A percentile compares a stretch with the other conserved stretches of the same genome.
phyloP scores from a whole-genome alignment of 1,139 yeast species.

The Protomyces pachydermus region DNA sequence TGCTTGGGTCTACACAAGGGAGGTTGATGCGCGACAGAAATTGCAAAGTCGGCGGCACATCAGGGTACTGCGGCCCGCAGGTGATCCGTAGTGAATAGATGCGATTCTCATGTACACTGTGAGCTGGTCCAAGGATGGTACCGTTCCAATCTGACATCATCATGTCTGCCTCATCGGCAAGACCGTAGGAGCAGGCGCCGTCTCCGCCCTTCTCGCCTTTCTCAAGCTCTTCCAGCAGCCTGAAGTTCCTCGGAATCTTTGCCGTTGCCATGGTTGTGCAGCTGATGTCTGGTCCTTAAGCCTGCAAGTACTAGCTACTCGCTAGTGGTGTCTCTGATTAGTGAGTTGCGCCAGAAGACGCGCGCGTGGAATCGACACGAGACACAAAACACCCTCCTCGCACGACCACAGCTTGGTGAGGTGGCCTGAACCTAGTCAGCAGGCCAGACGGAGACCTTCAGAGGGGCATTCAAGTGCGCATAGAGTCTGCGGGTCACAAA shows the following conservation, averaged over 20 bases:
- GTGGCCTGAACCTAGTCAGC: too few relatives aligned
- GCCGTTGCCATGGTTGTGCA: conserved; percentile 1
- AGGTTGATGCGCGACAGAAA: conserved; percentile 80
- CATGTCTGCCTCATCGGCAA: conserved; percentile 81
- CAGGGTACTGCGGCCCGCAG: conserved; percentile 85
- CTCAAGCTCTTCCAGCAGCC: conserved; percentile 47
- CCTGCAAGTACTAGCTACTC: too few relatives aligned
- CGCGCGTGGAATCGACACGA: too few relatives aligned
- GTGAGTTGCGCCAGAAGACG: too few relatives aligned
- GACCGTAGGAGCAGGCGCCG: conserved; percentile 91
- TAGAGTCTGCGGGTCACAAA: too few relatives aligned
- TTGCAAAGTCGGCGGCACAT: conserved; percentile 72
- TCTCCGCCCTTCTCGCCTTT: conserved; percentile 99
- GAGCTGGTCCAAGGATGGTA: conserved; percentile 95
- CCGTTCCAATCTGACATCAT: conserved; percentile 95
- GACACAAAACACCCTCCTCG: too few relatives aligned
- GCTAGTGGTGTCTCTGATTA: too few relatives aligned
- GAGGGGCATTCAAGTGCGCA: too few relatives aligned
- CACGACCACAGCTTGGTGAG: too few relatives aligned
- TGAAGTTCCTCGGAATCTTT: conserved; percentile 26
- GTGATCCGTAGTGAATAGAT: conserved; percentile 76
- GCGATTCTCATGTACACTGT: conserved; percentile 74
- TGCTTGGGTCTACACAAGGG: conserved; percentile 70
- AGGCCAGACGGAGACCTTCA: too few relatives aligned
- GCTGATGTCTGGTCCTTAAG: too few relatives aligned